Conservation (phyloP, 805 yeast species). For the Saturnispora sanitii region DNA sequence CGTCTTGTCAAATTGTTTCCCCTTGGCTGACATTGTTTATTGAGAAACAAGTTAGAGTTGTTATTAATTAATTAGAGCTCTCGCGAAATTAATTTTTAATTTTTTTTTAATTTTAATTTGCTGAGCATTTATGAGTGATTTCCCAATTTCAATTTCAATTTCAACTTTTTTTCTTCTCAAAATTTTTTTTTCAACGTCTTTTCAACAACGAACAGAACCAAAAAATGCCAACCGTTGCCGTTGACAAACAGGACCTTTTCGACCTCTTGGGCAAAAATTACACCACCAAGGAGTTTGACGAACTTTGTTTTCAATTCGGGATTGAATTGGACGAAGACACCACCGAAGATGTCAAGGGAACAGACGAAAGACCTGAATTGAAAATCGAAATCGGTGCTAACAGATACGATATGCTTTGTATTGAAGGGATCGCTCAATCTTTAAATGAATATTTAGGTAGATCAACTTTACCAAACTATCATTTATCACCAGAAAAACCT, state of each 20-base stretch:
- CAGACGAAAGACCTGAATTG: slow-evolving; percentile 90
- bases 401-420: slow-evolving; percentile 96
- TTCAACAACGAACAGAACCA: not conserved
- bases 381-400: slow-evolving; percentile 97
- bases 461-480: slow-evolving; percentile 54
- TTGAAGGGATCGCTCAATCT: slow-evolving; percentile 96
- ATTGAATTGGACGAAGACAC: slow-evolving; percentile 97
- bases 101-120: too few relatives aligned
- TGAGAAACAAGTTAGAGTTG: not conserved
- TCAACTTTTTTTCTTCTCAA: not conserved
- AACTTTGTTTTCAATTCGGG: slow-evolving; percentile 94
- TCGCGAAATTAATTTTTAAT: not conserved
- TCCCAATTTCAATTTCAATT: not conserved
- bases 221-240: slow-evolving; percentile 90
- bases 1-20: slow-evolving; percentile 76
- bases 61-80: too few relatives aligned
- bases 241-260: slow-evolving; percentile 88
- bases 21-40: slow-evolving; percentile 34
- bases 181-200: slow-evolving; percentile 1
- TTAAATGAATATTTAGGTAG: slow-evolving; percentile 82
- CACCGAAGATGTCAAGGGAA: slow-evolving; percentile 58
- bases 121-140: too few relatives aligned
- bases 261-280: slow-evolving; percentile 58
- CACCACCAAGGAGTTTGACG: slow-evolving; percentile 90
- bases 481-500: slow-evolving; percentile 51